phyloP scores from a whole-genome alignment of 805 yeast species.

The Yarrowia yakushimensis region DNA sequence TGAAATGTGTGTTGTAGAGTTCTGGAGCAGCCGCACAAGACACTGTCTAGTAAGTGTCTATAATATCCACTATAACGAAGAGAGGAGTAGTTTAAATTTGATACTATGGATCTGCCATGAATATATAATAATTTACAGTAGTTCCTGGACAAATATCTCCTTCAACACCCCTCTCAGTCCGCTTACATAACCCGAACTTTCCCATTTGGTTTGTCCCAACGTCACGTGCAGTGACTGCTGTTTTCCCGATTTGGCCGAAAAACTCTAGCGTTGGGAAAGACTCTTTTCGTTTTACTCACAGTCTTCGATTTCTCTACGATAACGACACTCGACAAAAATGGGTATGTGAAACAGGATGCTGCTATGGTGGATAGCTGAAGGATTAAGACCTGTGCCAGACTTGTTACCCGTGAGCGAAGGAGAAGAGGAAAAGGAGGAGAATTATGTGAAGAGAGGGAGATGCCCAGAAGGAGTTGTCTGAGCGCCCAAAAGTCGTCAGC shows the following conservation, averaged over 20 bases:
- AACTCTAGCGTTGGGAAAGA: constrained; percentile 22
- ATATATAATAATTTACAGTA: too few species aligned
- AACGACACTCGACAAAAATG: constrained; percentile 26
- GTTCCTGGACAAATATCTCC: too few species aligned
- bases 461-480: too few species aligned
- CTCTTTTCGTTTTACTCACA: constrained; percentile 21
- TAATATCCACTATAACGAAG: too few species aligned
- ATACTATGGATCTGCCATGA: too few species aligned
- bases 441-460: background rate
- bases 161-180: too few species aligned
- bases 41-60: too few species aligned
- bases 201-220: background rate
- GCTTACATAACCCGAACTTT: background rate
- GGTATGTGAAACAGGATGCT: constrained; percentile 1
- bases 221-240: constrained; percentile 25
- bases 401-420: background rate
- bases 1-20: too few species aligned
- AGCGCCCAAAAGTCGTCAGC: too few species aligned
- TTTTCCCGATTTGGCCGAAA: constrained; percentile 20
- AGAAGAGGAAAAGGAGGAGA: background rate
- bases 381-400: background rate
- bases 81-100: too few species aligned
- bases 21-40: too few species aligned
- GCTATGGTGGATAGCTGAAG: background rate
- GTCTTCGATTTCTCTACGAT: constrained; percentile 25